phyloP scores from a whole-genome alignment of 1,139 yeast species.

The Taphrina deformans region DNA sequence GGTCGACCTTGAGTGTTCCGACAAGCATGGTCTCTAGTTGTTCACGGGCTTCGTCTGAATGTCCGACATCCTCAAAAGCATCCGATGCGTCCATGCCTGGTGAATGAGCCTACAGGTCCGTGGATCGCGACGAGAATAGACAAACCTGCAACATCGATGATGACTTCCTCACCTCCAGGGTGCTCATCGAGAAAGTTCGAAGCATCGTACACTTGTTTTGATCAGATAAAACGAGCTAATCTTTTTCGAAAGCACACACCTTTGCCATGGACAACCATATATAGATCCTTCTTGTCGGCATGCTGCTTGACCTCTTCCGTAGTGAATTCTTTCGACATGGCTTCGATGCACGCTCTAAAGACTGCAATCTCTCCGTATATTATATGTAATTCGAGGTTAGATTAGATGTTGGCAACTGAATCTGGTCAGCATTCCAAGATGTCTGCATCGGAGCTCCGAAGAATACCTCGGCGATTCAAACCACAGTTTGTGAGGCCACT shows the following conservation, averaged over 20 bases:
- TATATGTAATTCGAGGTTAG: background rate
- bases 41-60: slow-evolving; percentile 91
- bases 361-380: background rate
- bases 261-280: slow-evolving; percentile 87
- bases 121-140: background rate
- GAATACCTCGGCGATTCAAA: background rate
- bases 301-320: slow-evolving; percentile 77
- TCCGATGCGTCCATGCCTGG: slow-evolving; percentile 74
- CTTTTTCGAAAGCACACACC: background rate
- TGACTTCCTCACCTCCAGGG: slow-evolving; percentile 98
- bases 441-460: background rate
- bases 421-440: background rate
- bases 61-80: slow-evolving; percentile 95
- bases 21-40: slow-evolving; percentile 65
- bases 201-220: slow-evolving; percentile 66
- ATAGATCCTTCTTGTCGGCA: slow-evolving; percentile 73
- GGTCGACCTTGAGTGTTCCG: slow-evolving; percentile 55
- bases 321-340: slow-evolving; percentile 49
- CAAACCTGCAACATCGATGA: slow-evolving; percentile 79
- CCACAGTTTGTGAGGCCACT: background rate
- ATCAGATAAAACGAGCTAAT: background rate
- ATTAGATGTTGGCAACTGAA: background rate
- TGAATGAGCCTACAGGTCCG: background rate
- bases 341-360: background rate
- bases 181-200: slow-evolving; percentile 88